Base-by-base conservation (phyloP, 2,329 filamentous ascomycete species). In the Aspergillus niger region DNA sequence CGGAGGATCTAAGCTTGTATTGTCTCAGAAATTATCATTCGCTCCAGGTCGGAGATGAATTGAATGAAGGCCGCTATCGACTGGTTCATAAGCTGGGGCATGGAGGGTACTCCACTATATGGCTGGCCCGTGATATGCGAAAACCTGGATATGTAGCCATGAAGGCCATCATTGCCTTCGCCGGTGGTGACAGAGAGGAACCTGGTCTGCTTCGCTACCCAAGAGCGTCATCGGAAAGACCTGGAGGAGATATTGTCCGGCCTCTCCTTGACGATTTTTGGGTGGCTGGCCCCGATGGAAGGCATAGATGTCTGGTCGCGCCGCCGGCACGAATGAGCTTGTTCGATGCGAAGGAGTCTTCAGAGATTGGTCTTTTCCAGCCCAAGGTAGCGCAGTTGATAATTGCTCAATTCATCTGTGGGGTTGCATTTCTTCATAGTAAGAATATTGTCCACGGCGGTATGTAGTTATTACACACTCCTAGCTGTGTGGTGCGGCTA, bases 91-190 rank as follows among this genome's bases (percentile, higher is more conserved):
- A 68, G 28, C 60, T 67, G 28, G 63, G 63, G 0, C 58, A 62
- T 36, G 63, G 63, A 51, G 53, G 47, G 43, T 66, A 66, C 59
- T 77, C 75, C 5, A 77, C 74, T 5, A 65, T 67, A 30, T 78
- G 72, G 73, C 71, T 78, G 20, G 73, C 74, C n/a, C 61, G 57
- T 1, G 74, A 76, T 39, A 22, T 69, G 13, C 53, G 41, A 30
- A 28, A 24, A 5, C 55, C 57, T 0, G 63, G 44, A 58, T 75
- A 75, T 61, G 72, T 76, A 15, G 74, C 74, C 6, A 50, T 77
- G n/a, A 78, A 78, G 62, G 65, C 72, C 13, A 68, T 70, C 55
- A 72, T 65, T 0, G 70, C 73, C 8, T 67, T 75, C 61, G 39
- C 49, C 41, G 63, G 53, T 60, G 2, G 5, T 20, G 26, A 7